A percentile compares a stretch with the other conserved stretches of the same genome.
These are phyloP conservation scores for Apiotrichum laibachii DNA, from an alignment of 1,284 basidiomycete species.

Conservation along the genomic window DNA sequence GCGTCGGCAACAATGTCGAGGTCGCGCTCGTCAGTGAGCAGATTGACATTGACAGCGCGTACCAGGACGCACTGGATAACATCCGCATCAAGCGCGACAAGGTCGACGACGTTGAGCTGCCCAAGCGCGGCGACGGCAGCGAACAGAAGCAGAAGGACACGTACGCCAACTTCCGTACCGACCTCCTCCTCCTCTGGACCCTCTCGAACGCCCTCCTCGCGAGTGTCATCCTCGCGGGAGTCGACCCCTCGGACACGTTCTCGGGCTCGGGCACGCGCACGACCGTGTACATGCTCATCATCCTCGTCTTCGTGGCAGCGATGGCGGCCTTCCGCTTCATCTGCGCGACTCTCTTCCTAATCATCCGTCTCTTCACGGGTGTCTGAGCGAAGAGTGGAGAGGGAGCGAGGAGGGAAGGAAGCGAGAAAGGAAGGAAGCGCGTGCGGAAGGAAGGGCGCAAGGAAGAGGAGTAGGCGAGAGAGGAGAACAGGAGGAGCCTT, in stretches of 20 bases:
- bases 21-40: constrained; percentile 82
- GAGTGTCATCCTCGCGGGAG: constrained; percentile 78
- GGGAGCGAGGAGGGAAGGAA: neutral
- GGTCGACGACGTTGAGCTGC: constrained; percentile 27
- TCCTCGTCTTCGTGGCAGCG: constrained; percentile 51
- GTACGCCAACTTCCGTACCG: constrained; percentile 81
- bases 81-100: constrained; percentile 54
- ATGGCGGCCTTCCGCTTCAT: constrained; percentile 57
- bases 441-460: too few relatives aligned
- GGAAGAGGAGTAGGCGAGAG: too few relatives aligned
- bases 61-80: constrained; percentile 82
- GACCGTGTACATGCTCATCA: constrained; percentile 50
- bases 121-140: constrained; percentile 55
- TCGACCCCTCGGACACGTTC: constrained; percentile 65
- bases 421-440: neutral
- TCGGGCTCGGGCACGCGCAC: constrained; percentile 56
- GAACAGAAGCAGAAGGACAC: constrained; percentile 80
- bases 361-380: constrained; percentile 58
- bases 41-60: constrained; percentile 81
- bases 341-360: constrained; percentile 64
- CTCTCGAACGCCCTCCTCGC: constrained; percentile 64
- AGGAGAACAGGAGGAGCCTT: too few relatives aligned
- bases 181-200: constrained; percentile 47
- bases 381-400: neutral
- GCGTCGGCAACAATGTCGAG: constrained; percentile 69